Conservation (phyloP, 495 filamentous ascomycete species). For the Aspergillus egyptiacus region DNA sequence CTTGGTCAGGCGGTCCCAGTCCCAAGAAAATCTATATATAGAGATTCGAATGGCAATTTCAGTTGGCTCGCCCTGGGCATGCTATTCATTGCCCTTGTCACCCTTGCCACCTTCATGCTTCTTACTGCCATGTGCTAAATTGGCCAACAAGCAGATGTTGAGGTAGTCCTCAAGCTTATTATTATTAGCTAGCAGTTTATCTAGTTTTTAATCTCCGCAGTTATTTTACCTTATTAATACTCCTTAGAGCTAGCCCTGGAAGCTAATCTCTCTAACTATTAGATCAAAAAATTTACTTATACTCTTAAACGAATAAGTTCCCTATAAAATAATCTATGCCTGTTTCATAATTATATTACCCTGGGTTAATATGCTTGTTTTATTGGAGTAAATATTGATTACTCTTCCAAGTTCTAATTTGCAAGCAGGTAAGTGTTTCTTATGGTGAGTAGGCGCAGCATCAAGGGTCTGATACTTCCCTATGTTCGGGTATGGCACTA, state of each 20-base stretch:
- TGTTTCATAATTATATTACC: neutral
- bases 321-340: neutral
- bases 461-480: no score
- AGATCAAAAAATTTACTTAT: neutral
- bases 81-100: slow-evolving; percentile 31
- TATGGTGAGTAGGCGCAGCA: no score
- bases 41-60: slow-evolving; percentile 60
- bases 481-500: no score
- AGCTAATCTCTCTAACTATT: neutral
- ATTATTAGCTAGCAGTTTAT: neutral
- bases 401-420: neutral
- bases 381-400: neutral
- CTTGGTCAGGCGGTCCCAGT: slow-evolving; percentile 41
- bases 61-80: slow-evolving; percentile 53
- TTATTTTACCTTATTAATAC: neutral
- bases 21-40: slow-evolving; percentile 49
- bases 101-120: slow-evolving; percentile 23
- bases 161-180: slow-evolving; percentile 39
- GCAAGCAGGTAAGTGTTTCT: no score
- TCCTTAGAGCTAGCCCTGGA: neutral
- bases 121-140: slow-evolving; percentile 47
- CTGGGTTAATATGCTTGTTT: neutral
- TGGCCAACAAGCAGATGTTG: slow-evolving; percentile 51
- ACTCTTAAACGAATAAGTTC: neutral
- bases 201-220: neutral